phyloP scores from a whole-genome alignment of 106 monocot genomes.

The Dioscorea alata region DNA sequence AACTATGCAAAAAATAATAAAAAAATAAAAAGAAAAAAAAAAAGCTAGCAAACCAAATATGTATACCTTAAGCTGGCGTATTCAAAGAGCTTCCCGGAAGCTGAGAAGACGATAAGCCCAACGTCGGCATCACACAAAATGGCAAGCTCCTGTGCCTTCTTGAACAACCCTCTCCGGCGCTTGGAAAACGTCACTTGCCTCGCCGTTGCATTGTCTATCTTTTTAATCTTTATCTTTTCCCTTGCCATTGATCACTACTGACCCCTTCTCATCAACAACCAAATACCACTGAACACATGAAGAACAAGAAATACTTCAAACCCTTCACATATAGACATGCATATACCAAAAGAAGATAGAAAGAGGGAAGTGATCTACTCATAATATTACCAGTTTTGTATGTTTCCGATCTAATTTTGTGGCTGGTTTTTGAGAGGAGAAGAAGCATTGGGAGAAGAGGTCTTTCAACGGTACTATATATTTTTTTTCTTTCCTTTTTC shows the following conservation, averaged over 20 bases:
- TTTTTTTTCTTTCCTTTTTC: too few relatives aligned
- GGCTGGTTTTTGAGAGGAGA: too few relatives aligned
- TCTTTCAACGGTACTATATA: too few relatives aligned
- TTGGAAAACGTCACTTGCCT: slow-evolving; percentile 71
- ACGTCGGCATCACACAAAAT: slow-evolving; percentile 60
- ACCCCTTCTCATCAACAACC: not conserved
- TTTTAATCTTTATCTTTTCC: slow-evolving; percentile 26
- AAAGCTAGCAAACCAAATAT: too few relatives aligned
- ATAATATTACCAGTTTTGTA: too few relatives aligned
- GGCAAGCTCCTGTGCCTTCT: slow-evolving; percentile 65
- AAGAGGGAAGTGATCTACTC: too few relatives aligned
- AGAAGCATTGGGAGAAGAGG: too few relatives aligned
- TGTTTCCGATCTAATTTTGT: too few relatives aligned
- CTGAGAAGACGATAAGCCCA: slow-evolving; percentile 63
- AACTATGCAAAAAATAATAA: not conserved
- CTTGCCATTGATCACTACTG: slow-evolving; percentile 8
- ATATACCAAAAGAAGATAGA: too few relatives aligned
- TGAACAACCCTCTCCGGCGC: slow-evolving; percentile 53
- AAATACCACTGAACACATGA: not conserved
- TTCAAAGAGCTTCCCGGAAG: slow-evolving; percentile 41
- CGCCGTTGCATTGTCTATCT: slow-evolving; percentile 40
- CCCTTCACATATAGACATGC: too few relatives aligned
- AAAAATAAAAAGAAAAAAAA: not conserved
- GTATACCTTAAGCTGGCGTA: slow-evolving; percentile 38
- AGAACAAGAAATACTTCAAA: not conserved